phyloP scores from a whole-genome alignment of 805 yeast species.

The Crinitomyces ghanaensis region DNA sequence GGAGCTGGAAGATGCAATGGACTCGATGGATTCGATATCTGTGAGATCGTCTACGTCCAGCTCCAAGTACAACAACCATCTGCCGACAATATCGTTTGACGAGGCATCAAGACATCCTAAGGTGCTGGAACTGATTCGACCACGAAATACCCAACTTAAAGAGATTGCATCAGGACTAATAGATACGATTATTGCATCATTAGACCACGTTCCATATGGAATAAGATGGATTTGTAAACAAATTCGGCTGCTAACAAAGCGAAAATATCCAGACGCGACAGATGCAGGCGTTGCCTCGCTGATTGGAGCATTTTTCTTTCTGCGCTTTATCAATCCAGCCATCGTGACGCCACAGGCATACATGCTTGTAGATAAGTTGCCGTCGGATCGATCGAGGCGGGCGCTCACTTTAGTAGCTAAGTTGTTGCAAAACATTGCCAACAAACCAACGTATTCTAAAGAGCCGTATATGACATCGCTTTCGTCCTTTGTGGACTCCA shows the following conservation, averaged over 20 bases:
- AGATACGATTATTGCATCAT: slow-evolving; percentile 45
- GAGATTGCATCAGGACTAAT: slow-evolving; percentile 25
- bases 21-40: slow-evolving; percentile 1
- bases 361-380: slow-evolving; percentile 26
- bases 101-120: slow-evolving; percentile 22
- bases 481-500: slow-evolving; percentile 20
- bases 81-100: slow-evolving; percentile 20
- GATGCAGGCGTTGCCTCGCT: slow-evolving; percentile 25
- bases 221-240: slow-evolving; percentile 59
- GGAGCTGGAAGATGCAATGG: slow-evolving; percentile 18
- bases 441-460: slow-evolving; percentile 54
- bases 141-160: slow-evolving; percentile 19
- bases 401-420: slow-evolving; percentile 71
- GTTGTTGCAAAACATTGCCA: slow-evolving; percentile 76
- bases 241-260: slow-evolving; percentile 43
- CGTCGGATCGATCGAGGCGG: slow-evolving; percentile 39
- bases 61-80: slow-evolving; percentile 6
- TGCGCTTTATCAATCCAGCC: slow-evolving; percentile 78
- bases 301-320: slow-evolving; percentile 78
- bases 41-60: background rate
- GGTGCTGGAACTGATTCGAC: slow-evolving; percentile 21
- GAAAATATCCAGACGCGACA: slow-evolving; percentile 51
- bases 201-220: slow-evolving; percentile 53
- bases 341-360: slow-evolving; percentile 74
- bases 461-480: slow-evolving; percentile 31